Conservation (phyloP, 2,329 filamentous ascomycete species). For the Penicillium sp. region DNA sequence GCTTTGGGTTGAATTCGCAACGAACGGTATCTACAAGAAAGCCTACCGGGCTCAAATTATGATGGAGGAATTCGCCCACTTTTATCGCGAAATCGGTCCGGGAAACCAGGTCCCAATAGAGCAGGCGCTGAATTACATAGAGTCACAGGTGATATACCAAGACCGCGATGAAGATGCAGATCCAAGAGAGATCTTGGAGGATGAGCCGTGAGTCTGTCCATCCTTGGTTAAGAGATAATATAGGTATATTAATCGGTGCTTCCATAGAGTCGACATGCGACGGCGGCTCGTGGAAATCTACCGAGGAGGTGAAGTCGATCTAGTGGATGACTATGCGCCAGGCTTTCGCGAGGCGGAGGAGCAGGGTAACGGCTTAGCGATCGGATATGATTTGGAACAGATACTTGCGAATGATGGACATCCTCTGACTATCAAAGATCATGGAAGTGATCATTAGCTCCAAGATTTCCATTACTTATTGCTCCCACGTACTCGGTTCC, state of each 20-base stretch:
- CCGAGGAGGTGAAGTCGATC: not conserved
- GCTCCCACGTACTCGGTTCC: too few relatives aligned
- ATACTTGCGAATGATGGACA: conserved; percentile 4
- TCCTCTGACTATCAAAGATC: conserved; percentile 2
- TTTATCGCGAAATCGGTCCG: conserved; percentile 4
- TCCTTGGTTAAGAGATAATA: not conserved
- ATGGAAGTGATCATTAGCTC: conserved; percentile 6
- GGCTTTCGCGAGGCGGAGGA: conserved; percentile 9
- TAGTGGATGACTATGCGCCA: conserved; percentile 4
- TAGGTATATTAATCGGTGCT: not conserved
- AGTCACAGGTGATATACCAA: not conserved
- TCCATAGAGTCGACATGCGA: conserved; percentile 5
- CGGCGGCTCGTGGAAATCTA: conserved; percentile 4
- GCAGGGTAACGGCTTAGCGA: conserved; percentile 4
- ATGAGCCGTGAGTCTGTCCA: not conserved
- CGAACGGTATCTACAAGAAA: conserved; percentile 3
- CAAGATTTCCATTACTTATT: not conserved
- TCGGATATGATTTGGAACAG: conserved; percentile 6
- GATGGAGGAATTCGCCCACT: conserved; percentile 6
- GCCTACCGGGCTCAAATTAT: conserved; percentile 9
- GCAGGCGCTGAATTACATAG: conserved; percentile 1
- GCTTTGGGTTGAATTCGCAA: conserved; percentile 10
- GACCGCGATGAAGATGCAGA: conserved; percentile 3
- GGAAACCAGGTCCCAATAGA: conserved; percentile 3
- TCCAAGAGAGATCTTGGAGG: conserved; percentile 4